Conservation (phyloP, 1,284 basidiomycete genomes). For the Melampsora larici-populina region DNA sequence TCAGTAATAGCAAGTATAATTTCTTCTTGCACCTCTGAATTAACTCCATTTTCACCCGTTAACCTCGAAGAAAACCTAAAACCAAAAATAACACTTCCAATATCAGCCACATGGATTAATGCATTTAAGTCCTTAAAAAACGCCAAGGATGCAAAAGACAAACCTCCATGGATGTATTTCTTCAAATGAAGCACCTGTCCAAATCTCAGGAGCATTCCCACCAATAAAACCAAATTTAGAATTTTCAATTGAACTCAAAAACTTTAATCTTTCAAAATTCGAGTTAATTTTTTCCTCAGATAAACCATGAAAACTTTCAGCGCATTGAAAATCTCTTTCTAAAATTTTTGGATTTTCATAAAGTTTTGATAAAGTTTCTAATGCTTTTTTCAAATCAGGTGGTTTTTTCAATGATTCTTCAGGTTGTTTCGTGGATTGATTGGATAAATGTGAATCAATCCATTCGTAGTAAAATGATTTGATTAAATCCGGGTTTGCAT, state of each 20-base stretch:
- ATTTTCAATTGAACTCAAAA: constrained; percentile 20
- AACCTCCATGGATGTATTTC: constrained; percentile 36
- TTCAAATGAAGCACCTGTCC: constrained; percentile 37
- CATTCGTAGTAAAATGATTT: constrained; percentile 30
- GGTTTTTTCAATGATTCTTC: not conserved
- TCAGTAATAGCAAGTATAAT: too few relatives aligned
- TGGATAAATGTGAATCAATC: constrained; percentile 18
- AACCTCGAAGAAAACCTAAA: constrained; percentile 29
- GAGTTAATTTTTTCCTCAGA: constrained; percentile 22
- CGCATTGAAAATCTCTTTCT: constrained; percentile 1
- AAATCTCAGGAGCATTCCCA: constrained; percentile 38
- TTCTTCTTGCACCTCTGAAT: too few relatives aligned
- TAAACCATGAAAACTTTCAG: constrained; percentile 12
- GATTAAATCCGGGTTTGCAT: constrained; percentile 25
- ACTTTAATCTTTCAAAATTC: constrained; percentile 13
- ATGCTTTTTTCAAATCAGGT: not conserved
- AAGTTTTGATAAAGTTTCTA: constrained; percentile 11
- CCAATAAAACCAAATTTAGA: constrained; percentile 27
- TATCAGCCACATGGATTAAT: too few relatives aligned
- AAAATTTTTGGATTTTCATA: constrained; percentile 14
- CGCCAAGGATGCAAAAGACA: not conserved
- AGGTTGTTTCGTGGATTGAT: not conserved
- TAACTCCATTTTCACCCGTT: not conserved
- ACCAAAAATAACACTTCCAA: not conserved
- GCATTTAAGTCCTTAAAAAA: not conserved